Base-by-base conservation (phyloP, 2,329 filamentous ascomycete species). In the Trichoderma sp. region DNA sequence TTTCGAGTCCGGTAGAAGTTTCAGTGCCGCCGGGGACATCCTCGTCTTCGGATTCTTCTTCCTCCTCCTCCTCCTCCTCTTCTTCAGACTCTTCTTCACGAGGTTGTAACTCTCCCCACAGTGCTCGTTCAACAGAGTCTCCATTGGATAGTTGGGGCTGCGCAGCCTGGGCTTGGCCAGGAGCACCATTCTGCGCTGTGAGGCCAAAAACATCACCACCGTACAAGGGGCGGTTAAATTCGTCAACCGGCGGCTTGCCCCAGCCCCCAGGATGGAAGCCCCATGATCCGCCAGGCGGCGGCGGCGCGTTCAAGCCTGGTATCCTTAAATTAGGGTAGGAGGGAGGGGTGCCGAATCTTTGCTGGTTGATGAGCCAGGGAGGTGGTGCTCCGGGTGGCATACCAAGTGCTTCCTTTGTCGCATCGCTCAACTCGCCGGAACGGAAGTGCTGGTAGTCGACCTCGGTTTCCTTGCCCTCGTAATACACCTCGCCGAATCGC, bases 391-490 rank as follows among this genome's bases (percentile, higher is more conserved):
- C 94, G 16, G 93, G 92, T 26, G 94, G 92, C 83, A 99, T 98
- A 75, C 93, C 96, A 1, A 99, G 86, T 5, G 96, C 95, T 77
- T 98, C 95, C 76, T 93, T 95, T 51, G 97, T 86, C 74, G 93
- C 90, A 67, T 98, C 93, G 74, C 90, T 96, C 59, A 98, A 81
- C 74, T 98, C 94, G 43, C 96, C 96, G 1, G 96, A 93, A 72
- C 94, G 90, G 70, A 97, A 87, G 81, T 97, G 92, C 74, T 92
- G 90, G 72, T 97, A 87, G 78, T 98, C 97, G 0, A 96, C 97
- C 81, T 99, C 96, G 77, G 93, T 96, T 78, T 99, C 96, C 79
- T 99, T 99, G 77, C 96, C 96, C 81, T 99, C 96, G 79, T 98
- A 98, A 80, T 99, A 99, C n/a, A 99, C 94, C 79, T 99, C 96